These are phyloP conservation scores for Zymoseptoria brevis DNA, from an alignment of 2,329 filamentous ascomycete genomes.

Conservation along the genomic window DNA sequence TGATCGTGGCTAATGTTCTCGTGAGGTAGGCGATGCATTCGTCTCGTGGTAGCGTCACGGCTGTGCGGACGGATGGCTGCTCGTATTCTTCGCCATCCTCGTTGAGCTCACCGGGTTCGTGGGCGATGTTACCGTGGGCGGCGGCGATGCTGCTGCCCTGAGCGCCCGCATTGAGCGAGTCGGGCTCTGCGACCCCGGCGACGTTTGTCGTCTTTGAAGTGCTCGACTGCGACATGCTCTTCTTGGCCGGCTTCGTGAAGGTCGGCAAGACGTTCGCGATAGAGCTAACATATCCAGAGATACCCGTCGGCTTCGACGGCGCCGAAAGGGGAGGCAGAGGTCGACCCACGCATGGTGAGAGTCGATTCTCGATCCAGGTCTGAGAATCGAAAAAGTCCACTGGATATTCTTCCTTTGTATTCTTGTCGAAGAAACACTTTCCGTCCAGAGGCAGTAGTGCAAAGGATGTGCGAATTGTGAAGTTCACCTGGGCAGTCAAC, in stretches of 20 bases:
- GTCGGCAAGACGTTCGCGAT: conserved; percentile 40
- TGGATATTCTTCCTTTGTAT: conserved; percentile 69
- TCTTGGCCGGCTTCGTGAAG: conserved; percentile 21
- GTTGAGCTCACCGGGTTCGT: conserved; percentile 24
- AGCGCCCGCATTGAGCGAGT: conserved; percentile 16
- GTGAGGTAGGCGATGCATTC: conserved; percentile 59
- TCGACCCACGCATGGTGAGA: conserved; percentile 69
- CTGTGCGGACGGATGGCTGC: conserved; percentile 26
- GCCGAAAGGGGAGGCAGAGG: conserved; percentile 50
- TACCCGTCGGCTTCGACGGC: conserved; percentile 30
- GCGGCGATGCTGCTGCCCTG: conserved; percentile 34
- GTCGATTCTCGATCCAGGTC: conserved; percentile 69
- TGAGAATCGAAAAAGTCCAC: conserved; percentile 77
- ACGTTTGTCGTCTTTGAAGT: conserved; percentile 11
- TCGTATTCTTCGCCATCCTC: conserved; percentile 3
- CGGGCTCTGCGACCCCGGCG: conserved; percentile 21
- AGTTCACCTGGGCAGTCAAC: conserved; percentile 86
- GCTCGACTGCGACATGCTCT: conserved; percentile 10
- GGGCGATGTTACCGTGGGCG: conserved; percentile 35
- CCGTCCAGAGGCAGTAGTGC: conserved; percentile 79
- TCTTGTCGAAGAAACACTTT: conserved; percentile 76
- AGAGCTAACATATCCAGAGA: conserved; percentile 39
- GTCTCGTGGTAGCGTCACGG: conserved; percentile 48
- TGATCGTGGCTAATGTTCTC: conserved; percentile 63
- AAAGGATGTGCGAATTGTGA: conserved; percentile 80